Evolutionary conservation across 257 asterid genomes (phyloP).

Genomic region (Jacaranda copaia): DNA sequence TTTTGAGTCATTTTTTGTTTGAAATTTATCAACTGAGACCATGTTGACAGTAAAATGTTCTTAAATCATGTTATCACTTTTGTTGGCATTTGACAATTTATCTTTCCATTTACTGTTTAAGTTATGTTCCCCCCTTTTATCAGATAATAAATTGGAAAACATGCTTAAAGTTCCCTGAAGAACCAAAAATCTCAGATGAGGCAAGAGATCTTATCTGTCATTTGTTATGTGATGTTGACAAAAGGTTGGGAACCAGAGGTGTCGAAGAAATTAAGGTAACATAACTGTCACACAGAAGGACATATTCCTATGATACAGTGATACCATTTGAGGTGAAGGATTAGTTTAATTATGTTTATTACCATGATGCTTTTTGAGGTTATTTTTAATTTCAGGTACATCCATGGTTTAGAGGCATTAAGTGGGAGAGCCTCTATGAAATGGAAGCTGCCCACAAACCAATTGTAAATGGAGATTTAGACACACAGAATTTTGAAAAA

Average conservation of each 20-base stretch:
- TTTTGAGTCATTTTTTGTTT: no score
- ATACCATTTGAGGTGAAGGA: neutral
- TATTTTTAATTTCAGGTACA: slow-evolving; percentile 68
- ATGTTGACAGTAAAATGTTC: no score
- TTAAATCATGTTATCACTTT: no score
- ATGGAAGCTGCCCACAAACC: slow-evolving; percentile 98
- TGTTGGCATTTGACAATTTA: no score
- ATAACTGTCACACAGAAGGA: no score
- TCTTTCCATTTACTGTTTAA: slow-evolving; percentile 12
- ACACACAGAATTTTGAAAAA: slow-evolving; percentile 96
- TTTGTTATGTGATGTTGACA: slow-evolving; percentile 89
- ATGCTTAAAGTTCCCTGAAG: slow-evolving; percentile 94
- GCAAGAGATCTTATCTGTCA: slow-evolving; percentile 89
- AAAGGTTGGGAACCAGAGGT: slow-evolving; percentile 92
- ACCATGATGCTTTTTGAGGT: neutral
- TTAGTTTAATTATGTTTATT: neutral
- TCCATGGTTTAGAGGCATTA: slow-evolving; percentile 79
- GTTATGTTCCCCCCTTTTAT: slow-evolving; percentile 24
- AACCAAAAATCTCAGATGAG: slow-evolving; percentile 82
- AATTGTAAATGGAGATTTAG: slow-evolving; percentile 81
- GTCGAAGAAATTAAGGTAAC: slow-evolving; percentile 97
- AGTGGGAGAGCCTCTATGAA: slow-evolving; percentile 91
- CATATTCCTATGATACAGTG: no score
- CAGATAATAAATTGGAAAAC: slow-evolving; percentile 95
- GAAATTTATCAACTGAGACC: no score